Base-by-base conservation (phyloP, 1,284 basidiomycete species). In the Ganoderma sinense region DNA sequence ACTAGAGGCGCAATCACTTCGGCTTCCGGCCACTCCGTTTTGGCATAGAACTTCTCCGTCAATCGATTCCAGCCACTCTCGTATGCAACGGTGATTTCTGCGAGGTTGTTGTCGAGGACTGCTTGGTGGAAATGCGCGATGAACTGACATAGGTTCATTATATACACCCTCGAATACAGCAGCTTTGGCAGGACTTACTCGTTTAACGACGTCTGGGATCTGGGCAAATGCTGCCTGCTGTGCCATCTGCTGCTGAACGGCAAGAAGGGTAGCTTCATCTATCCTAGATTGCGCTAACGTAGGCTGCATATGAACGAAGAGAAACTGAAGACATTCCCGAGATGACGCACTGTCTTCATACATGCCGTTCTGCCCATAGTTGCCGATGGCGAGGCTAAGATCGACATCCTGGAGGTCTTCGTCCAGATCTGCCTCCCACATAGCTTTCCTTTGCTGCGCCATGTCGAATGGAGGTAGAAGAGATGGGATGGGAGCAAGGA, bases 1-100 rank as follows among this genome's bases (percentile, higher is more conserved):
- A 99, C 97, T 69, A 99, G 86, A 13, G 96, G 96, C 10, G 96
- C 94, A 77, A 99, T 96, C 71, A 96, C 85, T 84, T 99, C 97
- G 20, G 97, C 96, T 81, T 98, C 97, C 6, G 97, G 97, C 97
- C 97, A 99, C 81, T 99, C 97, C 16, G 91, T 92, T 80, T 94
- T 95, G 14, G 95, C 83, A 80, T 98, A 99, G 85, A 94, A 97
- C 84, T 97, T 97, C 84, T 98, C 94, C 1, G 97, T 98, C 78
- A 97, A 89, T 73, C 95, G 93, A 83, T 97, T 98, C 97, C 97
- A 98, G 33, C 96, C 97, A 71, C 92, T 94, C 84, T 98, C 97
- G 78, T 98, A 98, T 70, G 96, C 95, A 51, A 92, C 88, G 20
- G 93, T 95, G 76, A 98, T 97, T 77, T 97, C 94, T 1, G 91